Base-by-base conservation (phyloP, 495 filamentous ascomycete species). In the Penicillium soppii region DNA sequence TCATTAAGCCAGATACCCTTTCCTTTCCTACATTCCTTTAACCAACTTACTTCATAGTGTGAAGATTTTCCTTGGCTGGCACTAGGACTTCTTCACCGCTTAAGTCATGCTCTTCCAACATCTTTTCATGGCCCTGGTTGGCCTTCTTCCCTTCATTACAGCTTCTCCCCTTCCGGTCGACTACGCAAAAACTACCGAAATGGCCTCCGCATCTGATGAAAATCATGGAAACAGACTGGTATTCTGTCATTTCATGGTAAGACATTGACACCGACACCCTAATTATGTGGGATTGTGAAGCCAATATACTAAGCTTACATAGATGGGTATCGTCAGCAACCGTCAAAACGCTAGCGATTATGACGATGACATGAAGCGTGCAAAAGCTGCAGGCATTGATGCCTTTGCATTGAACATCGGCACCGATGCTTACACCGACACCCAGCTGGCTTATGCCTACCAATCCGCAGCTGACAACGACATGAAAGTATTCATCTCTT, bases 391-490 rank as follows among this genome's bases (percentile, higher is more conserved):
- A 12, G 79, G 81, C 42, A 82, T 85, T 53, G 81, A 84, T 49
- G 80, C 81, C 23, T 85, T 84, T 54, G 81, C 78, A 6, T 67
- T 83, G 29, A 83, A 83, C 58, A 81, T 83, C 39, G 82, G 77
- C 20, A 67, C 70, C 1, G 78, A 82, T 37, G 29, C 62, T 5
- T 81, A 74, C 58, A 81, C 74, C 10, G 73, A 81, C 43, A 57
- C 65, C 7, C 81, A 84, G 60, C 76, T 86, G 4, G 57, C 58
- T 23, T 75, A 70, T 40, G 82, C 83, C 19, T 86, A 84, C 53
- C 61, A 76, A 17, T 82, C 81, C 0, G 82, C 83, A 7, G 73
- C 71, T 6, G 71, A 68, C 12, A 82, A 84, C 55, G 74, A 62
- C 42, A 81, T 82, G 77, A 82, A 82, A 42, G 76, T 82, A 27